Evolutionary conservation across 2,329 filamentous ascomycete species (phyloP), one percentile per base, ranked within the genome.

Genomic region (Aurifilum marmelostoma): DNA sequence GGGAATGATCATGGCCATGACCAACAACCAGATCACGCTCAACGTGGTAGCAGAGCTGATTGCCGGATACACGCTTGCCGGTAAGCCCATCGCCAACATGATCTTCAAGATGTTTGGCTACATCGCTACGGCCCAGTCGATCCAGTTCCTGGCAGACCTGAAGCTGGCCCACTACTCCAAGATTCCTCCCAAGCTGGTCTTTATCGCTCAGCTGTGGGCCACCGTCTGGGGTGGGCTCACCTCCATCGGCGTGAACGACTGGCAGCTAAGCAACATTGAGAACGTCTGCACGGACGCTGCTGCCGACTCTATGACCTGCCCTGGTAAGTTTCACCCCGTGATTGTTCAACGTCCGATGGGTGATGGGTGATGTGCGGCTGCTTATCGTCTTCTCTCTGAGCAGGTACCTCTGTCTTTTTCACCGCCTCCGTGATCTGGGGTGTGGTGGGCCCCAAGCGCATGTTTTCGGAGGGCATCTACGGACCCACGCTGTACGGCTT

Each of bases 161-260:
- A 75, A 78, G 71, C 73, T 77, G 65, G 76, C 75, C 0, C 76
- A 77, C 61, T 88, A 88, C 76, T 82, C 87, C 78, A 88, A 88
- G 79, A 87, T 89, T 24, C 87, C 88, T 6, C 88, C 88, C 0
- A 83, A 85, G 14, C 83, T 88, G 39, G 86, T 87, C 3, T 90
- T 89, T 72, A 77, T 80, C 29, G 87, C 86, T 0, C 87, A 89
- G 76, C 85, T 89, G 74, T 78, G 85, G 12, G 86, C 87, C 43
- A 89, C 85, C 2, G 78, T 88, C 27, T 77, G 87, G 27, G 84
- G 83, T 62, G 85, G 83, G 1, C 79, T 87, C 60, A 81, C 86
- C 56, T 84, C 82, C 71, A 81, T 83, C 3, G 83, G 81, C 18
- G 81, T 87, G 2, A 74, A 79, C 69, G 78, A 80, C 71, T 84